Base-by-base conservation (phyloP, 306 rosid genomes). In the Gastrolobium villosum region DNA sequence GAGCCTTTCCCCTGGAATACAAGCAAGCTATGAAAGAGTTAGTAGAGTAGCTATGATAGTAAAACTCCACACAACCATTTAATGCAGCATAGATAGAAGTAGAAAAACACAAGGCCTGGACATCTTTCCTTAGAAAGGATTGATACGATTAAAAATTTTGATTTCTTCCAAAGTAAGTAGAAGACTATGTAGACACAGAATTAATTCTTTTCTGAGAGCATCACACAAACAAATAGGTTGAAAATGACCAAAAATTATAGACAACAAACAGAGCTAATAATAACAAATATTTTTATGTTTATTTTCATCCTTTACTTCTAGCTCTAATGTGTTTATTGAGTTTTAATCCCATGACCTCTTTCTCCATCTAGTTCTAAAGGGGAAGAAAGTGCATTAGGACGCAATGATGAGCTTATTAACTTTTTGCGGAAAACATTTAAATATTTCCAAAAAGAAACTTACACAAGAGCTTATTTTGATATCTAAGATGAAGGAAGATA, bases 1-100 rank as follows among this genome's bases (percentile, higher is more conserved):
- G 93, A 85, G 60, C 99, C 99, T 88, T 95, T 95, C 76, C 97
- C 99, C 99, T 95, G 80, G 6, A 72, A 80, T 10, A 20, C 44
- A 74, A 35, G 14, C 61, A 72, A 78, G 63, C 39, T 53, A 83
- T 13, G 15, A 57, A 76, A 84, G 64, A 37, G 43, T 78, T 52
- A 84, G 76, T 48, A 74, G 48, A 48, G 50, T 41, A 49, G 31
- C 76, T 63, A 50, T 15, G 35, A 46, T 26, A 41, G 65, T 20
- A 57, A 66, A 76, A 84, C 39, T 72, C 72, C 57, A 52, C 48
- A 40, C 10, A 54, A 34, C 10, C 60, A 64, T 37, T 55, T 34
- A 39, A 55, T 11, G 9, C 28, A 75, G 63, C 72, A 76, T n/a
- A 45, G 76, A 63, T n/a, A 45, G 76, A 63, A 79, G 74, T 9